Percentiles rank a stretch among this genome's conserved stretches.
phyloP scores from a whole-genome alignment of 2,329 filamentous ascomycete species.

The Calycina herbarum region DNA sequence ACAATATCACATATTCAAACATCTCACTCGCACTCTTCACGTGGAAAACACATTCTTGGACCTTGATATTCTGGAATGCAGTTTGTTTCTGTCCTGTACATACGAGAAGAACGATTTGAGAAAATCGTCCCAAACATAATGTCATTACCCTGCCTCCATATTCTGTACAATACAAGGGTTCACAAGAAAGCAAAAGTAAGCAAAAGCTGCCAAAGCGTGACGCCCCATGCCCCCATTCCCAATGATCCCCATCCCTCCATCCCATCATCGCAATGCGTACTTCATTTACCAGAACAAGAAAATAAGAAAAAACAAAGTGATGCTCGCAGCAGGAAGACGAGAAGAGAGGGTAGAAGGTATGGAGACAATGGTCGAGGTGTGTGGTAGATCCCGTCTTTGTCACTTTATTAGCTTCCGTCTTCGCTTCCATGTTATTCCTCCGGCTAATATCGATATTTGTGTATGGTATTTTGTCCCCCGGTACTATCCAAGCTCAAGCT shows the following conservation, averaged over 20 bases:
- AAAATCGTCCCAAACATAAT: not conserved
- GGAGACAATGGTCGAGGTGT: not conserved
- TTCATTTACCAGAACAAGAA: constrained; percentile 6
- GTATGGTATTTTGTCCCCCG: constrained; percentile 7
- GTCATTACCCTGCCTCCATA: not conserved
- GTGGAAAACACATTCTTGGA: not conserved
- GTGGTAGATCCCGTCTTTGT: not conserved
- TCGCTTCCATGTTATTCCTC: not conserved
- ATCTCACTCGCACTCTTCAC: not conserved
- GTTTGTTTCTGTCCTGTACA: constrained; percentile 1
- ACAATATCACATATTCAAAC: not conserved
- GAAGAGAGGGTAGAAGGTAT: constrained; percentile 7
- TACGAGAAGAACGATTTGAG: not conserved
- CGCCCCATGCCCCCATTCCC: constrained; percentile 8
- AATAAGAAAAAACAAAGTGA: constrained; percentile 2
- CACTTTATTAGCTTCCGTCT: constrained; percentile 5
- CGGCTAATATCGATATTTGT: not conserved
- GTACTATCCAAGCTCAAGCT: constrained; percentile 30
- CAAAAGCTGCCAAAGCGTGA: constrained; percentile 2
- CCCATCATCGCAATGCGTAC: constrained; percentile 5
- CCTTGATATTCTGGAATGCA: constrained; percentile 1
- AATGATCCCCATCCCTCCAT: constrained; percentile 1
- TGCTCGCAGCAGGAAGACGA: constrained; percentile 2
- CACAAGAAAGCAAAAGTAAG: not conserved
- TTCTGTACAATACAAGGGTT: constrained; percentile 6